Conservation (phyloP, 2,329 filamentous ascomycete species). For the Fusarium humuli region DNA sequence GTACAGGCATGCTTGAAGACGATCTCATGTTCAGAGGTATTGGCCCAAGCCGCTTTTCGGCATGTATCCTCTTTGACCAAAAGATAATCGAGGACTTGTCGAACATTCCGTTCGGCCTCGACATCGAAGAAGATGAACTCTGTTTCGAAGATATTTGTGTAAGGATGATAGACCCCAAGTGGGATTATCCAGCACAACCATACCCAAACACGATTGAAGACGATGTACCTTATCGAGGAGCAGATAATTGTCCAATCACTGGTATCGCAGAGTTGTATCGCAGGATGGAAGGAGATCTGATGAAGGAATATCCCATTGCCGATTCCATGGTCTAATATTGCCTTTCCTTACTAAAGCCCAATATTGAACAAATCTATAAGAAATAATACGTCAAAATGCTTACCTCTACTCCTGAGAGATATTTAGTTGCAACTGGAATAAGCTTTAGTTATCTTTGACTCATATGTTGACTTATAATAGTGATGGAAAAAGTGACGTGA, state of each 20-base stretch:
- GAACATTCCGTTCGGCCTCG: neutral
- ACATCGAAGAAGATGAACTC: slow-evolving; percentile 7
- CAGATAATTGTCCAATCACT: neutral
- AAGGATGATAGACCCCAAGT: slow-evolving; percentile 25
- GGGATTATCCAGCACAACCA: slow-evolving; percentile 19
- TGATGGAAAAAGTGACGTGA: no score
- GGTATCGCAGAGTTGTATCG: slow-evolving; percentile 15
- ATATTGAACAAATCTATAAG: neutral
- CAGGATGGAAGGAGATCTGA: slow-evolving; percentile 21
- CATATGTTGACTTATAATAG: neutral
- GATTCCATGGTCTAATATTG: neutral
- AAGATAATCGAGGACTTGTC: slow-evolving; percentile 5
- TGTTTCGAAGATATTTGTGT: neutral
- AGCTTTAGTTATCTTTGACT: neutral
- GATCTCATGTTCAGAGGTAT: slow-evolving; percentile 23
- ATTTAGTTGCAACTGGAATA: neutral
- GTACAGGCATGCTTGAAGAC: slow-evolving; percentile 10
- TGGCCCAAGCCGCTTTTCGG: slow-evolving; percentile 12
- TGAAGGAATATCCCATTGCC: slow-evolving; percentile 23
- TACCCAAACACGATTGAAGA: slow-evolving; percentile 4
- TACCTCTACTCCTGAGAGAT: neutral
- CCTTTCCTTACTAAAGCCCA: neutral
- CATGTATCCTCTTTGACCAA: slow-evolving; percentile 18
- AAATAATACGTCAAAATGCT: neutral
- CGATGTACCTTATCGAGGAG: slow-evolving; percentile 5